Percentiles rank a stretch among this genome's conserved stretches.
Conservation (phyloP, 2,329 filamentous ascomycete species). For the Aspergillus fijiensis region DNA sequence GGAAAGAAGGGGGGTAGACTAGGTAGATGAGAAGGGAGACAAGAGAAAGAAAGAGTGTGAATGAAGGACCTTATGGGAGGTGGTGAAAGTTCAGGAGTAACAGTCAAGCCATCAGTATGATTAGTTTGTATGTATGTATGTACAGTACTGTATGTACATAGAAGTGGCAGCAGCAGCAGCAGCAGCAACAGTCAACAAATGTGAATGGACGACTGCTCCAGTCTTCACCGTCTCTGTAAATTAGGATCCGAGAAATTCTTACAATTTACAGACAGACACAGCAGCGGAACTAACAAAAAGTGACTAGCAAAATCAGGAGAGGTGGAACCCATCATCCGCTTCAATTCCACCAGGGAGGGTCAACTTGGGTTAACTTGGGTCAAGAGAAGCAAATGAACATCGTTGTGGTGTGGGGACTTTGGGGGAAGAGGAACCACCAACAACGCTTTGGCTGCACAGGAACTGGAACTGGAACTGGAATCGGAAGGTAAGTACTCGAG, state of each 20-base stretch:
- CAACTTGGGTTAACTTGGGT: neutral
- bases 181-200: neutral
- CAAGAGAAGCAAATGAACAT: constrained; percentile 4
- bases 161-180: neutral
- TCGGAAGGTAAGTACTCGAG: too few relatives aligned
- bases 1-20: neutral
- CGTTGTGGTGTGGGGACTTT: neutral
- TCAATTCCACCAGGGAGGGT: neutral
- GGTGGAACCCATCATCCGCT: constrained; percentile 1
- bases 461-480: neutral
- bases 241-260: neutral
- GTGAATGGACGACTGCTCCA: neutral
- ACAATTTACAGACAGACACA: constrained; percentile 1
- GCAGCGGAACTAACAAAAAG: neutral
- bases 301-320: constrained; percentile 8
- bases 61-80: neutral
- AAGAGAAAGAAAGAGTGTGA: constrained; percentile 7
- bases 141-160: neutral
- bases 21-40: neutral
- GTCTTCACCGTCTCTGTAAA: constrained; percentile 1
- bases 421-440: neutral
- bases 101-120: neutral
- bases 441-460: neutral
- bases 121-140: too few relatives aligned
- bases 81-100: constrained; percentile 8